Evolutionary conservation across 805 yeast species (phyloP), one percentile per base, ranked within the genome.

Genomic region (Sugiyamaella chiloensis): DNA sequence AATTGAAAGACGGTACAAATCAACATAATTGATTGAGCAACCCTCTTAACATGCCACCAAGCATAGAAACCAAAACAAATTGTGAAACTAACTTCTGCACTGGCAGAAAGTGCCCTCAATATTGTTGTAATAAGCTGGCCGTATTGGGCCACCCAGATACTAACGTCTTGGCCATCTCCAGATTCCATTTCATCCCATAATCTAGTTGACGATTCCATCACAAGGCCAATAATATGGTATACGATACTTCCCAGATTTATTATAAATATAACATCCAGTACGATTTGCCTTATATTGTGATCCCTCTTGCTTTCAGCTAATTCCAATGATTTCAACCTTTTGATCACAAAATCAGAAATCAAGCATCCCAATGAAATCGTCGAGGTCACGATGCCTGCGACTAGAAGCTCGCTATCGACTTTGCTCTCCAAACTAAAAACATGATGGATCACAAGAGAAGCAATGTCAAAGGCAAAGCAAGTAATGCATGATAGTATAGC

Each of bases 1-100:
- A 44, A 44, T 16, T 37, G 44, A 21, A 36, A 37, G 4, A 44
- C 44, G 2, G 47, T 14, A 21, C 47, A 24, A 19, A 40, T 40
- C 23, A 40, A 12, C 19, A 44, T 44, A 7, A 24, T 24, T 3
- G 42, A n/a, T 23, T 40, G 47, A 9, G 29, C 43, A 7, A 17
- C 24, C 6, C 24, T 16, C 17, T 37, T 5, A 5, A 44, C 37
- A 9, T 24, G 24, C 47, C 47, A 44, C 47, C 47, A 44, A 12
- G 44, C 32, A 21, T 4, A 40, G 23, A 44, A 20, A n/a, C 47
- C 42, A 16, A 44, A 24, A 17, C 26, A 19, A 4, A 44, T 44
- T 2, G 36, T 20, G 32, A 44, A 44, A 30, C 42, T 39, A 3
- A 24, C 47, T 39, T 39, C 20, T 8, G 47, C 19, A 9, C 30